phyloP scores from a whole-genome alignment of 805 yeast genomes.

The Millerozyma acaciae region DNA sequence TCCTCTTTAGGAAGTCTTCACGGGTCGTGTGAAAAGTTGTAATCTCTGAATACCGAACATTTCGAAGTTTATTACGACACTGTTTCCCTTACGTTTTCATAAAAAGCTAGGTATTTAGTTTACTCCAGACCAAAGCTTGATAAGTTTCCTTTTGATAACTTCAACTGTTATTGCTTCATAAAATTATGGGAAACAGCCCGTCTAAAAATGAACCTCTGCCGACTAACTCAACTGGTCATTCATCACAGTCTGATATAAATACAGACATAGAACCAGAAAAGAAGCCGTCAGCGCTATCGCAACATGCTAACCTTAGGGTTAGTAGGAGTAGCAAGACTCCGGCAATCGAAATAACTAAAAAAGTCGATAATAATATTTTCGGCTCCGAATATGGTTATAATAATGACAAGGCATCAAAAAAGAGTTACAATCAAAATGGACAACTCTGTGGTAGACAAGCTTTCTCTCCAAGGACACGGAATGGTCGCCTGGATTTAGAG shows the following conservation, averaged over 20 bases:
- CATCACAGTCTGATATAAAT: constrained; percentile 18
- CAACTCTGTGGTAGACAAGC: no score
- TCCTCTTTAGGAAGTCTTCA: no score
- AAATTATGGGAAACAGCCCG: constrained; percentile 63
- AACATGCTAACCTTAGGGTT: constrained; percentile 5
- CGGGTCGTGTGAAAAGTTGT: no score
- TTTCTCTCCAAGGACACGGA: constrained; percentile 7
- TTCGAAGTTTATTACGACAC: no score
- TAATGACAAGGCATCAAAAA: constrained; percentile 4
- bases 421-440: neutral
- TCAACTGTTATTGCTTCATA: constrained; percentile 2
- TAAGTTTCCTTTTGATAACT: no score
- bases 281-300: constrained; percentile 42
- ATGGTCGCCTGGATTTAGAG: constrained; percentile 33
- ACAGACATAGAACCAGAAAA: constrained; percentile 40
- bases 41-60: no score
- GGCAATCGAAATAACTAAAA: constrained; percentile 5
- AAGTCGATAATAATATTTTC: constrained; percentile 2
- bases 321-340: constrained; percentile 3
- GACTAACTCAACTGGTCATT: constrained; percentile 26
- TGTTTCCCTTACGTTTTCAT: no score
- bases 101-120: no score
- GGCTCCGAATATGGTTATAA: constrained; percentile 6
- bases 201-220: constrained; percentile 49
- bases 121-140: no score